phyloP scores from a whole-genome alignment of 1,284 basidiomycete genomes.

The Cryptococcus sp. region DNA sequence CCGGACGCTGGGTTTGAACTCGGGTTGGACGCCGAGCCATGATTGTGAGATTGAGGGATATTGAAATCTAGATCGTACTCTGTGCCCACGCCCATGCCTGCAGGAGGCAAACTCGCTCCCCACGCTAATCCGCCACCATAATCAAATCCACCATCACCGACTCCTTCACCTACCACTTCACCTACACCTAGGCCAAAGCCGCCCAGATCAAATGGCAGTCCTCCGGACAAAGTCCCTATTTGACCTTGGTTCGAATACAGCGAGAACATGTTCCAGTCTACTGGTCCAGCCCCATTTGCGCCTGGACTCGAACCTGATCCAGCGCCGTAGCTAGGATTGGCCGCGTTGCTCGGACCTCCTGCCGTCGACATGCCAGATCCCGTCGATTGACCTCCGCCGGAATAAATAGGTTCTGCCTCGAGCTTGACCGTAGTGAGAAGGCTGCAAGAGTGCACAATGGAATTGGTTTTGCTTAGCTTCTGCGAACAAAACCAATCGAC shows the following conservation, averaged over 20 bases:
- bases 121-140: not conserved
- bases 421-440: slow-evolving; percentile 25
- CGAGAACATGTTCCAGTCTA: not conserved
- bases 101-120: not conserved
- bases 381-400: not conserved
- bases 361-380: not conserved
- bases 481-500: not conserved
- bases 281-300: not conserved
- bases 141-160: not conserved
- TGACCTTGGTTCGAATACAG: not conserved
- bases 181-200: not conserved
- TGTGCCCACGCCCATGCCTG: not conserved
- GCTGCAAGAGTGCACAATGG: not conserved
- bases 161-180: not conserved
- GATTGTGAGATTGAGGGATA: not conserved
- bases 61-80: not conserved
- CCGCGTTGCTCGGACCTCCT: no score
- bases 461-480: not conserved
- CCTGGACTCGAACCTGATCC: not conserved
- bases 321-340: no score
- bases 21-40: no score
- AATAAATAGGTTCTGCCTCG: slow-evolving; percentile 15
- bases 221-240: not conserved
- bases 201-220: not conserved
- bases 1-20: no score